These are phyloP conservation scores for Paraphaeosphaeria sporulosa DNA, from an alignment of 2,329 filamentous ascomycete species.

Conservation along the genomic window DNA sequence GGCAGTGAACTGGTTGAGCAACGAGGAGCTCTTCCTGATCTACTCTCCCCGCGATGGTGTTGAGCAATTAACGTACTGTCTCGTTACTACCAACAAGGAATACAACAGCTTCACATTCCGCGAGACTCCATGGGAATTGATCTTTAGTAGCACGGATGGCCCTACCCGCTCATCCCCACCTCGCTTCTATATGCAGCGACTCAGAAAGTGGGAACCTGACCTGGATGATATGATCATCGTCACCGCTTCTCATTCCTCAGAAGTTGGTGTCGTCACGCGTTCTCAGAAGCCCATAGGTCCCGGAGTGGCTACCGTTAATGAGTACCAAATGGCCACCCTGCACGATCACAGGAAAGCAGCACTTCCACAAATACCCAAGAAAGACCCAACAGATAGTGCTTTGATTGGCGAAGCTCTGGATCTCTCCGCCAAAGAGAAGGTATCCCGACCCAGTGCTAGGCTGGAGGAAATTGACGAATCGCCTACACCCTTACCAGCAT, in stretches of 20 bases:
- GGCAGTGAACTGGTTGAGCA: constrained; percentile 86
- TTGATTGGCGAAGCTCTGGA: constrained; percentile 84
- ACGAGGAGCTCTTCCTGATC: constrained; percentile 80
- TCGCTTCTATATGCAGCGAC: constrained; percentile 78
- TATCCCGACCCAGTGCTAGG: constrained; percentile 77
- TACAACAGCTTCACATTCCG: constrained; percentile 72
- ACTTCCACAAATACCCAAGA: constrained; percentile 53
- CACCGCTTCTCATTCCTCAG: constrained; percentile 79
- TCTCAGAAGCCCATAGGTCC: constrained; percentile 72
- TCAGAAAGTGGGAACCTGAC: constrained; percentile 81
- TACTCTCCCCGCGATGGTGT: constrained; percentile 62
- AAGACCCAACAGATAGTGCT: constrained; percentile 70
- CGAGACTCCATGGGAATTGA: constrained; percentile 67
- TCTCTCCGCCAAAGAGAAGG: constrained; percentile 80
- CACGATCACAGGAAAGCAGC: constrained; percentile 79
- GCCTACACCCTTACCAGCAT: constrained; percentile 78
- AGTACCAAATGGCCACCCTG: constrained; percentile 77
- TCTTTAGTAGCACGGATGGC: constrained; percentile 50
- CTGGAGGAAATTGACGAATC: constrained; percentile 82
- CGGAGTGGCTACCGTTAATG: constrained; percentile 67
- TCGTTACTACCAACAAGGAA: constrained; percentile 49
- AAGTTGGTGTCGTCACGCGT: constrained; percentile 79
- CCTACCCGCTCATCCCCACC: constrained; percentile 67
- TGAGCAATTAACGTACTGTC: constrained; percentile 75
- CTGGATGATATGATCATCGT: constrained; percentile 84